Evolutionary conservation across 495 filamentous ascomycete species (phyloP), one percentile per base, ranked within the genome.

Genomic region (Saxophila tyrrhenica): DNA sequence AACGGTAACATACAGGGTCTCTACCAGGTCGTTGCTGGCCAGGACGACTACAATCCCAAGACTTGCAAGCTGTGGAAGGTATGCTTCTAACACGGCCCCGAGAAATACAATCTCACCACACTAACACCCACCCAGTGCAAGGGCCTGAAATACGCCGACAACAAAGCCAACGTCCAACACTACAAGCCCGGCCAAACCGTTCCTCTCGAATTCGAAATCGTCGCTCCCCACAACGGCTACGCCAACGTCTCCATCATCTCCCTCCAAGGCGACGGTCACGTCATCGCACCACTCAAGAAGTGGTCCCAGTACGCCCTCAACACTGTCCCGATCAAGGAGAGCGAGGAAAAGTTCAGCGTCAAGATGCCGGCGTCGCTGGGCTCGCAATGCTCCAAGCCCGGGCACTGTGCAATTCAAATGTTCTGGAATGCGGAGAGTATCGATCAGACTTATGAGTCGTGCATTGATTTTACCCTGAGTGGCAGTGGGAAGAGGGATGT

Each of bases 391-490:
- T 64, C 70, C 16, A 70, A 67, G 44, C 74, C 78, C 13, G 85
- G 85, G 55, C 75, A 69, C 56, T 86, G 83, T 69, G 82, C 82
- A 22, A 70, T 87, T 24, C 82, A 87, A 64, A 80, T 78, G 76
- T 83, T 70, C 67, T 89, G 83, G 83, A 81, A 79, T 59, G 82
- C 82, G 50, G 51, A 74, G 39, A 76, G 73, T 8, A 78, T 81
- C 32, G 74, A 77, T 45, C 84, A 89, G 73, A 85, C 83, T 24
- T 87, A 87, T 58, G 80, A 87, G 74, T 76, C 76, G 41, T 86
- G 83, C 63, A 63, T 86, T 59, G 84, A 89, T 64, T 86, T 88
- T 66, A 78, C 76, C 39, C 45, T 83, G 39, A 51, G 58, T 29
- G 64, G 60, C 2, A 48, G 7, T 5, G 35, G 5, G 17, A 48